Percentiles rank a stretch among this genome's conserved stretches.
Conservation (phyloP, 177 flowering plant species). For the Vitis hybrid region DNA sequence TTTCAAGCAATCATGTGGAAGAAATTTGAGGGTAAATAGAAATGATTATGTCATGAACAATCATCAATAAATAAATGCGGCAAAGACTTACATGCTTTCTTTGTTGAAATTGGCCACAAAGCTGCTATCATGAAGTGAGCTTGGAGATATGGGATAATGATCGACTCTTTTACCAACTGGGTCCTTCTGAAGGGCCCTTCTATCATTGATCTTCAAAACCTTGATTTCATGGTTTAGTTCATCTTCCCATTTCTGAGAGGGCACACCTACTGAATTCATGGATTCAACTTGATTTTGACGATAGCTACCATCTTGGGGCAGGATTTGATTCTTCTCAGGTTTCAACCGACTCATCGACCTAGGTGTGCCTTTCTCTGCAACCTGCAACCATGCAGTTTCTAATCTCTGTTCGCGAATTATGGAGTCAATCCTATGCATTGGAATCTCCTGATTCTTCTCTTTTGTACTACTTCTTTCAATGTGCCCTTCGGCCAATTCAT, state of each 20-base stretch:
- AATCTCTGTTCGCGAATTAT: conserved; percentile 79
- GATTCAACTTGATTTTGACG: conserved; percentile 37
- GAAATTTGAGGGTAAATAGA: not conserved
- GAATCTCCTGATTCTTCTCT: conserved; percentile 43
- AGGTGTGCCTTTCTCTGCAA: conserved; percentile 76
- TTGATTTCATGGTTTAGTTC: conserved; percentile 63
- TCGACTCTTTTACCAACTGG: conserved; percentile 39
- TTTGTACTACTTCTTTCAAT: conserved; percentile 20
- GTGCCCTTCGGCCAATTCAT: conserved; percentile 25
- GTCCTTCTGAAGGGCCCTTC: conserved; percentile 38
- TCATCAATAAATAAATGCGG: conserved; percentile 1
- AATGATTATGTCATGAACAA: not conserved
- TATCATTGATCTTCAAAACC: conserved; percentile 36
- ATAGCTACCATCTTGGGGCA: conserved; percentile 71
- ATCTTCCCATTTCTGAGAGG: conserved; percentile 63
- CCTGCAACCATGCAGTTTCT: conserved; percentile 94
- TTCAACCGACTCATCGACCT: conserved; percentile 53
- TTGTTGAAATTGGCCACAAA: conserved; percentile 38
- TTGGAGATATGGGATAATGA: conserved; percentile 67
- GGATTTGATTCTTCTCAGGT: conserved; percentile 88
- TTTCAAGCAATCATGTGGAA: not conserved
- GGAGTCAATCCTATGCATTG: conserved; percentile 71
- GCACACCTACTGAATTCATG: conserved; percentile 25
- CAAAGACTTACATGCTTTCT: conserved; percentile 71
- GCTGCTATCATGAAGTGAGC: conserved; percentile 66